Percentiles rank a stretch among this genome's conserved stretches.
Conservation (phyloP, 2,329 filamentous ascomycete species). For the Fusarium falciforme region DNA sequence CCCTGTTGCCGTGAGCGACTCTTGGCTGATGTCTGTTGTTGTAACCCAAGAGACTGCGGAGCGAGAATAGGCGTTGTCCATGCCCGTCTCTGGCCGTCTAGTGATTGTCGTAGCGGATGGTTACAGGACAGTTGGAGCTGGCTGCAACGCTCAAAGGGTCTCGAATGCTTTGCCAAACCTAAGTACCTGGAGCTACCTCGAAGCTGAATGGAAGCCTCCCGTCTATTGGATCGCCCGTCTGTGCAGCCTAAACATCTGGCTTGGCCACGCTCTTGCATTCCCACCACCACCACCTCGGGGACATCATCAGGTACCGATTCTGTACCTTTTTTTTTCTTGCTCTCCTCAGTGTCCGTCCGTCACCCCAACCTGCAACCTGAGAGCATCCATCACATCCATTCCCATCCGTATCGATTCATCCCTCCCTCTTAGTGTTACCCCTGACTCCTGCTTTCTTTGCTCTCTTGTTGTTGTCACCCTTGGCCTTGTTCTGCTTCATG, state of each 20-base stretch:
- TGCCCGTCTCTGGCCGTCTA: neutral
- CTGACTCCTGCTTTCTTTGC: slow-evolving; percentile 32
- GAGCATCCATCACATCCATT: slow-evolving; percentile 15
- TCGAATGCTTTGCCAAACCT: neutral
- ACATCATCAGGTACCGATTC: slow-evolving; percentile 29
- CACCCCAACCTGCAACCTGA: neutral
- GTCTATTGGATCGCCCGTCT: neutral
- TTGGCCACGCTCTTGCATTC: slow-evolving; percentile 31
- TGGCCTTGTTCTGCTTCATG: neutral
- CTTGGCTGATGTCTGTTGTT: neutral
- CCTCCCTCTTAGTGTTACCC: slow-evolving; percentile 22
- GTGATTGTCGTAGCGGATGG: slow-evolving; percentile 4
- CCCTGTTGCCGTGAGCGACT: slow-evolving; percentile 4
- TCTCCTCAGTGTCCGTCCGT: neutral
- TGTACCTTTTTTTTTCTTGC: neutral
- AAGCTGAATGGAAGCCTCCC: neutral
- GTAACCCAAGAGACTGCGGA: neutral
- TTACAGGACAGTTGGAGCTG: neutral
- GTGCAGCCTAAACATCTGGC: neutral
- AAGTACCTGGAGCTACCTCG: neutral
- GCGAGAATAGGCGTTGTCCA: slow-evolving; percentile 1
- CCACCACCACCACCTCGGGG: slow-evolving; percentile 12
- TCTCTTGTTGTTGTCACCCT: neutral
- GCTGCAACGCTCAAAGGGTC: neutral
- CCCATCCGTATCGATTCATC: slow-evolving; percentile 2